Percentiles rank a stretch among this genome's conserved stretches.
Evolutionary conservation across 1,139 yeast species (phyloP).

Genomic region (Saccharomyces hybrid): DNA sequence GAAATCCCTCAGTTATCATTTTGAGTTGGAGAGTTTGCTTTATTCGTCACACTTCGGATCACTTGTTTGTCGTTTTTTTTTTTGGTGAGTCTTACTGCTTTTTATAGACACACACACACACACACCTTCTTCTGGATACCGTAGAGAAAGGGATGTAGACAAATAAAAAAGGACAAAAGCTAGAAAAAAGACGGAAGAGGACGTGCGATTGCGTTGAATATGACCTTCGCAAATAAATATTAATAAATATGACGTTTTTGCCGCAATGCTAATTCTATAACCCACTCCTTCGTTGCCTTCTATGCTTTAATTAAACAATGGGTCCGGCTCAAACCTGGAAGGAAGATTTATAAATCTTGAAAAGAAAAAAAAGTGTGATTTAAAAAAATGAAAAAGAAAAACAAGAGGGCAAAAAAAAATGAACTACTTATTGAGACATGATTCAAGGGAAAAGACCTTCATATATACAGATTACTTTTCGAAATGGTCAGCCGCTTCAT

Average conservation of each 20-base stretch:
- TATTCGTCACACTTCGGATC: not conserved
- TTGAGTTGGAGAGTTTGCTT: not conserved
- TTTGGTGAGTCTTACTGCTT: not conserved
- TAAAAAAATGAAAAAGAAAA: not conserved
- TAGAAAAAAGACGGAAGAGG: not conserved
- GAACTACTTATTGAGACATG: not conserved
- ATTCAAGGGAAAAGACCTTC: not conserved
- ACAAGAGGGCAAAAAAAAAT: not conserved
- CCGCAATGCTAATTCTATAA: not conserved
- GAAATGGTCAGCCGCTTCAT: not conserved
- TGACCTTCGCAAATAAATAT: not conserved
- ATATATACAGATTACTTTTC: not conserved
- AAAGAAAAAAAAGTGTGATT: not conserved
- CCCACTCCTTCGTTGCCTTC: not conserved
- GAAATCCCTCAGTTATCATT: not conserved
- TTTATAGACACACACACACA: not conserved
- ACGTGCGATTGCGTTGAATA: not conserved
- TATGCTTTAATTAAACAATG: not conserved
- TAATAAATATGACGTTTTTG: not conserved
- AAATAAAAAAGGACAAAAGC: not conserved
- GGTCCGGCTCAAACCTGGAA: not conserved
- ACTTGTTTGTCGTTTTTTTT: not conserved
- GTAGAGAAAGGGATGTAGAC: not conserved
- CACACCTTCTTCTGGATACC: not conserved
- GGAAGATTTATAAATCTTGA: not conserved